Conservation (phyloP, 2,329 filamentous ascomycete genomes). For the Penicillium verrucosum region DNA sequence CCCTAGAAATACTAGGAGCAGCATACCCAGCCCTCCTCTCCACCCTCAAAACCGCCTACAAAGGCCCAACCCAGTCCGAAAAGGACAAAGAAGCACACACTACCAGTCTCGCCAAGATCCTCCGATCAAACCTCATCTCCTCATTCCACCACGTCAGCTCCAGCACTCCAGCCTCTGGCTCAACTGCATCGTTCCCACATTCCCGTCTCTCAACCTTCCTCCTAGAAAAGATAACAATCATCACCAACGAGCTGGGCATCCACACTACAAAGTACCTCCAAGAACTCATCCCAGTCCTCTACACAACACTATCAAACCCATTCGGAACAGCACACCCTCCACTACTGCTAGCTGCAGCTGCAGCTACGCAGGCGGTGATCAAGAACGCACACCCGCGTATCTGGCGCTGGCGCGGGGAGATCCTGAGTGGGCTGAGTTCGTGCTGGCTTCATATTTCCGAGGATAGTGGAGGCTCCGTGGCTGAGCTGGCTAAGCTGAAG, state of each 20-base stretch:
- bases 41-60: constrained; percentile 51
- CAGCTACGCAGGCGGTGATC: constrained; percentile 58
- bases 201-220: constrained; percentile 50
- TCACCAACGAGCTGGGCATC: constrained; percentile 35
- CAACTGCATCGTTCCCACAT: constrained; percentile 43
- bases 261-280: constrained; percentile 46
- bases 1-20: constrained; percentile 59
- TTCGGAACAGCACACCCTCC: constrained; percentile 58
- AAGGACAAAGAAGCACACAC: constrained; percentile 25
- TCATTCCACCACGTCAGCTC: constrained; percentile 47
- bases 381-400: constrained; percentile 68
- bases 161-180: constrained; percentile 43
- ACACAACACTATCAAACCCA: constrained; percentile 63
- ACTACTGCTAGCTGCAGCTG: constrained; percentile 53
- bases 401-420: constrained; percentile 57
- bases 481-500: constrained; percentile 23
- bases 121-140: constrained; percentile 36
- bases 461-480: not conserved
- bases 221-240: constrained; percentile 27
- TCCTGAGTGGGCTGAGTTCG: constrained; percentile 60
- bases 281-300: constrained; percentile 66
- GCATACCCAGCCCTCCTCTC: constrained; percentile 66
- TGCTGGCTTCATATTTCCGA: constrained; percentile 61
- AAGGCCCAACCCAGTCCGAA: constrained; percentile 25
- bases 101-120: constrained; percentile 25